phyloP scores from a whole-genome alignment of 1,139 yeast species.

The Lodderomyces theae region DNA sequence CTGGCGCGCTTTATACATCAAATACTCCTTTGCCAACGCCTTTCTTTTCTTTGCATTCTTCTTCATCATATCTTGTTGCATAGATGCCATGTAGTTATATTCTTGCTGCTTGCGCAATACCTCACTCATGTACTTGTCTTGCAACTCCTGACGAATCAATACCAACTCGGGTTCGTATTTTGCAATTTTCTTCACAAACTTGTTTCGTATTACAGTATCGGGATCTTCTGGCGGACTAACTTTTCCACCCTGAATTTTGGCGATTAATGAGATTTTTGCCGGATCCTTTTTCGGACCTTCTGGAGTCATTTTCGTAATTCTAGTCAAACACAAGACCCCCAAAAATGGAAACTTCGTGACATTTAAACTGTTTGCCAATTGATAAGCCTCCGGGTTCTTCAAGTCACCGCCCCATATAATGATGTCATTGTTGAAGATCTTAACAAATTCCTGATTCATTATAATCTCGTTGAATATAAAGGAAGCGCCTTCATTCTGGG shows the following conservation, averaged over 20 bases:
- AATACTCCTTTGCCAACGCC: slow-evolving; percentile 26
- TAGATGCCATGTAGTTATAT: slow-evolving; percentile 67
- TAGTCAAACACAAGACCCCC: slow-evolving; percentile 62
- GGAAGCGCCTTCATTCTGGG: slow-evolving; percentile 62
- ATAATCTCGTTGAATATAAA: slow-evolving; percentile 57
- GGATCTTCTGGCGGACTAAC: slow-evolving; percentile 5
- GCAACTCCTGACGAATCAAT: slow-evolving; percentile 57
- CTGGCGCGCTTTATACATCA: slow-evolving; percentile 45
- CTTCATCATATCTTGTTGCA: slow-evolving; percentile 52
- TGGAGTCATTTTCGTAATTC: slow-evolving; percentile 55
- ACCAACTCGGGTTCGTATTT: slow-evolving; percentile 63
- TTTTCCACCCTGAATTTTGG: slow-evolving; percentile 62
- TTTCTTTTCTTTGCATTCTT: slow-evolving; percentile 21
- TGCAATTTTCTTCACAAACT: slow-evolving; percentile 43
- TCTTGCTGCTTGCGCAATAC: slow-evolving; percentile 73
- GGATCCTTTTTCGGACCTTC: slow-evolving; percentile 53
- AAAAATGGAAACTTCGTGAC: slow-evolving; percentile 79
- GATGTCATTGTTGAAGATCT: slow-evolving; percentile 51
- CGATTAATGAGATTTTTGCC: slow-evolving; percentile 59
- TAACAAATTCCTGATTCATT: slow-evolving; percentile 50
- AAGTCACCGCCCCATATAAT: slow-evolving; percentile 90
- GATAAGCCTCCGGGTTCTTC: slow-evolving; percentile 77
- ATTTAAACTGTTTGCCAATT: slow-evolving; percentile 72
- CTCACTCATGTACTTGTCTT: slow-evolving; percentile 59
- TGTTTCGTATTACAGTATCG: slow-evolving; percentile 18